Conservation (phyloP, 2,329 filamentous ascomycete genomes). For the Bipolaris bicolor region DNA sequence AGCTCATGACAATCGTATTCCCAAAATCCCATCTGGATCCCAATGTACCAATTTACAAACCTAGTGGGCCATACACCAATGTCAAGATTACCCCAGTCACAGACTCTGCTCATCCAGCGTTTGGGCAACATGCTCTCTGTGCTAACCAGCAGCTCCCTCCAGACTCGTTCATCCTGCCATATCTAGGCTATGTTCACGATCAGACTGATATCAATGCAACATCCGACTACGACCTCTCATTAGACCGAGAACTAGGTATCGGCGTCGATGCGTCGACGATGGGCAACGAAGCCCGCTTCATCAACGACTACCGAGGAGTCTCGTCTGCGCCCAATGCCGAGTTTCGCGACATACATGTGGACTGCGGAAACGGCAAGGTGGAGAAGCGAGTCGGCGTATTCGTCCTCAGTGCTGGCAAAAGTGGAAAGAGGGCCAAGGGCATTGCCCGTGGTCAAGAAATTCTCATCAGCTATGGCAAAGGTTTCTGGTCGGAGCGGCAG, state of each 20-base stretch:
- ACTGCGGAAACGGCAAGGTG: slow-evolving; percentile 46
- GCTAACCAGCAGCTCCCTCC: slow-evolving; percentile 54
- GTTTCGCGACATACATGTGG: slow-evolving; percentile 51
- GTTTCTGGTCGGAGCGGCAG: slow-evolving; percentile 54
- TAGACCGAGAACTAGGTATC: slow-evolving; percentile 57
- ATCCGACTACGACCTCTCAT: slow-evolving; percentile 59
- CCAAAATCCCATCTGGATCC: slow-evolving; percentile 25
- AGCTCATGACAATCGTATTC: slow-evolving; percentile 29
- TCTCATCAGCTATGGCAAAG: slow-evolving; percentile 61
- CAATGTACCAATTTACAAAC: slow-evolving; percentile 19
- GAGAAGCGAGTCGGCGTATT: slow-evolving; percentile 59
- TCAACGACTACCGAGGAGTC: slow-evolving; percentile 62
- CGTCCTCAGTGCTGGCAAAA: slow-evolving; percentile 57
- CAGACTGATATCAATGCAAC: slow-evolving; percentile 50
- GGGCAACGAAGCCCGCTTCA: slow-evolving; percentile 60
- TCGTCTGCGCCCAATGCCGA: slow-evolving; percentile 50
- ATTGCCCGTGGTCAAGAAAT: slow-evolving; percentile 59
- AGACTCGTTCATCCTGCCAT: slow-evolving; percentile 56
- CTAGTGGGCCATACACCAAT: slow-evolving; percentile 41
- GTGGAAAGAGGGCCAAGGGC: slow-evolving; percentile 54
- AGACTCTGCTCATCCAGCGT: slow-evolving; percentile 54
- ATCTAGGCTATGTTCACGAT: slow-evolving; percentile 57
- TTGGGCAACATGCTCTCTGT: slow-evolving; percentile 57
- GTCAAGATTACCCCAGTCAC: slow-evolving; percentile 53
- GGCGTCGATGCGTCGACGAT: slow-evolving; percentile 56